phyloP scores from a whole-genome alignment of 192 early-diverging fungal genomes.

The Podila epicladia region DNA sequence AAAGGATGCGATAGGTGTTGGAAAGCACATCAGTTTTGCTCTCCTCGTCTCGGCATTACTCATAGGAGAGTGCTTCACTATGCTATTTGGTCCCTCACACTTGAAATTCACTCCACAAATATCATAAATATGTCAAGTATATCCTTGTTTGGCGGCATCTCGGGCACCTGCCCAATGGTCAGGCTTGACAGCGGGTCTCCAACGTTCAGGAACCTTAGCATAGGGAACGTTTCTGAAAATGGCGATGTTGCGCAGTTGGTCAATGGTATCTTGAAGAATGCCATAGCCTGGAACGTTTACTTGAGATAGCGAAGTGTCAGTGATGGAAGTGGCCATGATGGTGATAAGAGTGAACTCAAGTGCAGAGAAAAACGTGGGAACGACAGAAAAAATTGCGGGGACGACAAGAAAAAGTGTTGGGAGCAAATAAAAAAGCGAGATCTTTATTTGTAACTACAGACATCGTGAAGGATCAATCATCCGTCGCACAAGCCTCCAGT shows the following conservation, averaged over 20 bases:
- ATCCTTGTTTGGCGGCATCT: conserved; percentile 29
- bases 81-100: no score
- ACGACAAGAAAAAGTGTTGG: no score
- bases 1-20: neutral
- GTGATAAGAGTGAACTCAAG: no score
- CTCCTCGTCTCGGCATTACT: no score
- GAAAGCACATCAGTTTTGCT: neutral
- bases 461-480: no score
- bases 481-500: no score
- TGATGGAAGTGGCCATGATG: no score
- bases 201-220: neutral
- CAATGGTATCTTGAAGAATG: neutral
- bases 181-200: conserved; percentile 7
- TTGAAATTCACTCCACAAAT: neutral
- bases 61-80: no score
- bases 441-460: no score
- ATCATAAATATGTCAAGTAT: neutral
- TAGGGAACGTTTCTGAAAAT: conserved; percentile 11
- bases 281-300: neutral
- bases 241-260: neutral
- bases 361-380: no score
- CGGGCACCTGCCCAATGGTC: conserved; percentile 1
- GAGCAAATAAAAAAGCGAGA: no score
- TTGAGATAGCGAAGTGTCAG: neutral
- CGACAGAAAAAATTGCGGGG: no score